Percentiles rank a stretch among this genome's conserved stretches.
Conservation (phyloP, 495 filamentous ascomycete species). For the Aspergillus ellipticus region DNA sequence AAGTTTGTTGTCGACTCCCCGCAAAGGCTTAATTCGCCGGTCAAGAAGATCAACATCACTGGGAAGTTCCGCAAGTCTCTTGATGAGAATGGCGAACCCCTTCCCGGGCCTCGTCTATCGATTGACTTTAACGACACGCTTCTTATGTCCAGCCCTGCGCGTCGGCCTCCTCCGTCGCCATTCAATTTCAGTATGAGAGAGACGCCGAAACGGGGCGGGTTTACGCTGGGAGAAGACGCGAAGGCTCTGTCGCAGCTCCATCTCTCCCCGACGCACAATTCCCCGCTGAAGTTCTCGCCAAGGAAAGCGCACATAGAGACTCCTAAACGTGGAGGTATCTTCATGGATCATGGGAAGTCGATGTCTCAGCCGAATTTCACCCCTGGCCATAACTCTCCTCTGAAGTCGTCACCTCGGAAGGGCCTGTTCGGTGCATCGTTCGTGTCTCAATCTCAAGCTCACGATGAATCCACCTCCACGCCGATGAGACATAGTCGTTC, state of each 20-base stretch:
- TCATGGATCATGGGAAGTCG: slow-evolving; percentile 13
- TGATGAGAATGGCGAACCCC: slow-evolving; percentile 39
- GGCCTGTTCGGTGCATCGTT: slow-evolving; percentile 36
- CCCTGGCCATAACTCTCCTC: slow-evolving; percentile 28
- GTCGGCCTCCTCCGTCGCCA: slow-evolving; percentile 46
- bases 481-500: slow-evolving; percentile 30
- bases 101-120: slow-evolving; percentile 25
- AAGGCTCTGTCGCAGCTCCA: slow-evolving; percentile 23
- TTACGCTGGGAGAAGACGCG: slow-evolving; percentile 21
- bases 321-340: slow-evolving; percentile 17
- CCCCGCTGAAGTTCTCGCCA: slow-evolving; percentile 28
- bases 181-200: slow-evolving; percentile 44
- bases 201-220: slow-evolving; percentile 26
- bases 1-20: slow-evolving; percentile 40
- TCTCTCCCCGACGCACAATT: slow-evolving; percentile 23
- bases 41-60: slow-evolving; percentile 40
- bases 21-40: slow-evolving; percentile 39
- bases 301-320: slow-evolving; percentile 26
- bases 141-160: slow-evolving; percentile 48
- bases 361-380: slow-evolving; percentile 26
- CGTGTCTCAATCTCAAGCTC: slow-evolving; percentile 13
- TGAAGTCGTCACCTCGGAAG: slow-evolving; percentile 46
- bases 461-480: slow-evolving; percentile 28
- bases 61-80: slow-evolving; percentile 23
- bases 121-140: slow-evolving; percentile 35